These are phyloP conservation scores for Botryotinia calthae DNA, from an alignment of 2,329 filamentous ascomycete species.

Conservation along the genomic window DNA sequence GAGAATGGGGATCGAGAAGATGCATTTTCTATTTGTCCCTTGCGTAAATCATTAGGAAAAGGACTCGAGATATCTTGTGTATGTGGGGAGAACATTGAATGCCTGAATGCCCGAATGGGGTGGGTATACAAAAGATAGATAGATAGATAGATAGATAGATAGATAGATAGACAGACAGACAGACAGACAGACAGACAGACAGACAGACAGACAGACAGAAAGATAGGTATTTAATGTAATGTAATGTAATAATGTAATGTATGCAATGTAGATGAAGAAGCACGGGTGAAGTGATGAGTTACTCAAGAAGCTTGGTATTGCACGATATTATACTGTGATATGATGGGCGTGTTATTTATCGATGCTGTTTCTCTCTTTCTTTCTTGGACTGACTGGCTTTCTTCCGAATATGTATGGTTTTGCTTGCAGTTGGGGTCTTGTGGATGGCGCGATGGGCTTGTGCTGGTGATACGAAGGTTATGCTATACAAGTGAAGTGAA, in stretches of 20 bases:
- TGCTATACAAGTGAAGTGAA: too few species aligned
- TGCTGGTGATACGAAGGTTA: too few species aligned
- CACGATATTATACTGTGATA: background rate
- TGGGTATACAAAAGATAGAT: background rate
- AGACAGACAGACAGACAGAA: too few species aligned
- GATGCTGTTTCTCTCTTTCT: background rate
- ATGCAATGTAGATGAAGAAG: background rate
- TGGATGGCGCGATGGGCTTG: background rate
- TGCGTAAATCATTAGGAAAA: background rate
- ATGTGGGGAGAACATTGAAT: background rate
- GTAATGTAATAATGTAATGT: too few species aligned
- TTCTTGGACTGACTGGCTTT: background rate
- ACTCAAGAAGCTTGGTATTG: background rate
- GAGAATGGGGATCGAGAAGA: background rate
- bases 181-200: too few species aligned
- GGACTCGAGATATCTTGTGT: background rate
- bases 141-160: too few species aligned
- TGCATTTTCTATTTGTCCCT: background rate
- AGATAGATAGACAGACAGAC: background rate
- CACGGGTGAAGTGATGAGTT: background rate
- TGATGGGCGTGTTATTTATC: background rate
- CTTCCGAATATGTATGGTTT: background rate
- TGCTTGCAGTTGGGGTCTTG: background rate
- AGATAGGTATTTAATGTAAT: background rate
- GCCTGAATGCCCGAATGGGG: background rate